These are phyloP conservation scores for Vishniacozyma victoriae DNA, from an alignment of 768 basidiomycete species.

Conservation along the genomic window DNA sequence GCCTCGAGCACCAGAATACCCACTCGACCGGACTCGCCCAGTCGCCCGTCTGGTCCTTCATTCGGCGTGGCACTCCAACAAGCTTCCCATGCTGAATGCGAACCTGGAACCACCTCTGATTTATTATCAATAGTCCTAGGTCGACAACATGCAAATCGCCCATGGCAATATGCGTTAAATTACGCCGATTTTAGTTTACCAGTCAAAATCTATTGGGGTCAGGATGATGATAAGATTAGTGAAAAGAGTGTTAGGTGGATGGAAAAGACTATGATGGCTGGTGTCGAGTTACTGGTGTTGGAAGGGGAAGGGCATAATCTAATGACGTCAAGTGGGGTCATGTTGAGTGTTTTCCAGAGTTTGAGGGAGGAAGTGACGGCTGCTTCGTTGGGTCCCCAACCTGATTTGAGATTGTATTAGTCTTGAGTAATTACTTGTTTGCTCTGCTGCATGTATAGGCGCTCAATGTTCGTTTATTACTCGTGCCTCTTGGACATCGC, in stretches of 20 bases:
- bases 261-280: constrained; percentile 68
- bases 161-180: constrained; percentile 82
- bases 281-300: constrained; percentile 73
- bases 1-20: no score
- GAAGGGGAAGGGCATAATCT: constrained; percentile 85
- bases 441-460: no score
- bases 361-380: constrained; percentile 28
- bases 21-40: no score
- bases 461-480: no score
- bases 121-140: constrained; percentile 79
- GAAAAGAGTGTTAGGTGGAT: constrained; percentile 81
- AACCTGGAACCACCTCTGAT: constrained; percentile 84
- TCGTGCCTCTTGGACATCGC: no score
- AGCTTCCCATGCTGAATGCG: constrained; percentile 90
- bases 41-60: constrained; percentile 6
- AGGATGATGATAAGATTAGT: constrained; percentile 86
- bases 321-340: constrained; percentile 67
- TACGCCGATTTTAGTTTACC: constrained; percentile 71
- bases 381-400: no score
- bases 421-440: no score
- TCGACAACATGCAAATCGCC: constrained; percentile 50
- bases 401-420: no score
- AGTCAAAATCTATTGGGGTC: constrained; percentile 87
- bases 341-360: constrained; percentile 44
- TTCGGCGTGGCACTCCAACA: constrained; percentile 85